Base-by-base conservation (phyloP, 2,329 filamentous ascomycete genomes). In the Arthrobotrys megalospora region DNA sequence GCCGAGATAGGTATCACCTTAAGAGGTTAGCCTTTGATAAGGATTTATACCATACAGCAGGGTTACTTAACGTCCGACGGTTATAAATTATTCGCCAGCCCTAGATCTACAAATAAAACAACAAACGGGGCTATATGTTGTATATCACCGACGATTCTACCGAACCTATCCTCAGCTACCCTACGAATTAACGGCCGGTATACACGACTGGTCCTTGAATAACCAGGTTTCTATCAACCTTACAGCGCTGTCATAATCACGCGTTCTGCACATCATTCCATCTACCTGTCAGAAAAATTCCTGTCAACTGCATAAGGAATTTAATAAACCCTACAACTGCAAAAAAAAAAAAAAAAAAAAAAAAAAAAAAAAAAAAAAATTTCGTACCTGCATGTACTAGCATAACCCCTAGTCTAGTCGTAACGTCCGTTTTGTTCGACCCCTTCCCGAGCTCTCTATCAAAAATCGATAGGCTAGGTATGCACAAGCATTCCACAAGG, bases 311-410 rank as follows among this genome's bases (percentile, higher is more conserved):
- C 55, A 21, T 28, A 5, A 60, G 55, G 36, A 60, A 60, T 60
- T 7, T n/a, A 24, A 19, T 12, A 0, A 16, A 14, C 16, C 21
- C 16, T 60, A 43, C 55, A 43, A 43, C 32, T 4, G n/a, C 38
- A 41, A 41, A 58, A 43, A 14, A 43, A 12, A 43, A 12, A 43
- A 12, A 14, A 12, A 53, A 32, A 34, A 19, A 53, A 53, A 43
- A 16, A 60, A 38, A n/a, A n/a, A n/a, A n/a, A n/a, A n/a, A n/a
- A n/a, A n/a, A n/a, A n/a, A n/a, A n/a, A 48, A 19, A 36, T 63
- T 62, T 47, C 58, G 60, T 64, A 64, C 60, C 60, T 64, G 60
- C 60, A 48, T 64, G 38, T 28, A 24, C 55, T n/a, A 60, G 55
- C 36, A 60, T 43, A 7, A 7, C 36, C 19, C 19, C 52, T 38